Conservation (phyloP, 768 basidiomycete species). For the Serendipita sp. region DNA sequence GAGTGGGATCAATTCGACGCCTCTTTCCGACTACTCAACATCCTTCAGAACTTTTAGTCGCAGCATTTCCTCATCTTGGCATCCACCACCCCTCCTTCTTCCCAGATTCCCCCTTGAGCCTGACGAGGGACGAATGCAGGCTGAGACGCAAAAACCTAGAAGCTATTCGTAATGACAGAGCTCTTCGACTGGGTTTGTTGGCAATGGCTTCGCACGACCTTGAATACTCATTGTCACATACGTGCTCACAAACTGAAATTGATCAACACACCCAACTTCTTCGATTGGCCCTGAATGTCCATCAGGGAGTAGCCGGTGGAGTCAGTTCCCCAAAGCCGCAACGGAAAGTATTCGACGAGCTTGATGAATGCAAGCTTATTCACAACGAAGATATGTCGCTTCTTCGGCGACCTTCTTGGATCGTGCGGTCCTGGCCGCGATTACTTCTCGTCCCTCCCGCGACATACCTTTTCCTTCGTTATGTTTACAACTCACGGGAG, state of each 20-base stretch:
- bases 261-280: background rate
- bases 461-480: conserved; percentile 32
- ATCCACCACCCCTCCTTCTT: conserved; percentile 20
- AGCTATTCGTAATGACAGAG: conserved; percentile 48
- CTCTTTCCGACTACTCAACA: conserved; percentile 34
- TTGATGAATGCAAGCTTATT: conserved; percentile 17
- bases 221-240: conserved; percentile 8
- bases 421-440: conserved; percentile 68
- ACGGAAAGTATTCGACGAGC: conserved; percentile 11
- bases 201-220: conserved; percentile 17
- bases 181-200: conserved; percentile 49
- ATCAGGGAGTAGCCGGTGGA: conserved; percentile 3
- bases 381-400: conserved; percentile 19
- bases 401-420: conserved; percentile 50
- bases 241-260: background rate
- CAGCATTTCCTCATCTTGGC: conserved; percentile 52
- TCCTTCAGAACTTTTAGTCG: conserved; percentile 32
- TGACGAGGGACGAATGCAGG: conserved; percentile 51
- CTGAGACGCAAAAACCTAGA: conserved; percentile 44
- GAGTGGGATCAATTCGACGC: conserved; percentile 30
- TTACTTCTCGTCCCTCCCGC: conserved; percentile 63
- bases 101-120: conserved; percentile 36
- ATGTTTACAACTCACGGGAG: conserved; percentile 42
- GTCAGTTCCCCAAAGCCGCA: conserved; percentile 10
- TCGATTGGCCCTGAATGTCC: conserved; percentile 4